A percentile compares a stretch with the other conserved stretches of the same genome.
Evolutionary conservation across 2,329 filamentous ascomycete species (phyloP).

Genomic region (Akanthomyces lecanii): DNA sequence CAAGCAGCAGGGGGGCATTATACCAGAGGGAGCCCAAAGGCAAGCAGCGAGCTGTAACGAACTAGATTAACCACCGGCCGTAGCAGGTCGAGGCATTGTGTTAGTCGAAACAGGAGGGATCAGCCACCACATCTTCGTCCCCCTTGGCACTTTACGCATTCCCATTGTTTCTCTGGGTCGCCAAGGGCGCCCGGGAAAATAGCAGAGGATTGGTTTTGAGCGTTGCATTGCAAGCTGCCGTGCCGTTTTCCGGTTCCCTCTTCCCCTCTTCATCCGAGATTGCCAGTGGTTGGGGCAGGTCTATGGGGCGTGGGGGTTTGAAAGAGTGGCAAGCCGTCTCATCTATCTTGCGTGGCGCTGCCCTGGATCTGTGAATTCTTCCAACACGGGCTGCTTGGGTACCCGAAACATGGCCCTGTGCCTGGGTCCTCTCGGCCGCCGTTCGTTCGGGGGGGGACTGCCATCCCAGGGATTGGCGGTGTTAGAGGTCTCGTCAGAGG

Average conservation of each 20-base stretch:
- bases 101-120: conserved; percentile 16
- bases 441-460: neutral
- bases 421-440: neutral
- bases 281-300: neutral
- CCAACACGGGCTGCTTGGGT: conserved; percentile 5
- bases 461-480: neutral
- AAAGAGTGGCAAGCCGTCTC: neutral
- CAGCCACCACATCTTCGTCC: conserved; percentile 5
- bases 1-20: conserved; percentile 4
- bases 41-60: conserved; percentile 8
- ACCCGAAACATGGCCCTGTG: conserved; percentile 4
- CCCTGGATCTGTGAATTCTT: neutral
- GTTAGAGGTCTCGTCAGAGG: conserved; percentile 12
- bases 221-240: neutral
- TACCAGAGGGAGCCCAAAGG: neutral
- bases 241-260: neutral
- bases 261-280: neutral
- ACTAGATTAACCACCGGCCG: conserved; percentile 4
- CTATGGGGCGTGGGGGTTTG: neutral
- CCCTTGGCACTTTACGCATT: conserved; percentile 6
- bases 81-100: neutral
- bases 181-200: no score
- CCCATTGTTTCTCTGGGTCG: neutral
- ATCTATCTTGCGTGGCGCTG: neutral
- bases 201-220: neutral